These are phyloP conservation scores for Hypoxylon crocopeplum DNA, from an alignment of 495 filamentous ascomycete species.

Conservation along the genomic window DNA sequence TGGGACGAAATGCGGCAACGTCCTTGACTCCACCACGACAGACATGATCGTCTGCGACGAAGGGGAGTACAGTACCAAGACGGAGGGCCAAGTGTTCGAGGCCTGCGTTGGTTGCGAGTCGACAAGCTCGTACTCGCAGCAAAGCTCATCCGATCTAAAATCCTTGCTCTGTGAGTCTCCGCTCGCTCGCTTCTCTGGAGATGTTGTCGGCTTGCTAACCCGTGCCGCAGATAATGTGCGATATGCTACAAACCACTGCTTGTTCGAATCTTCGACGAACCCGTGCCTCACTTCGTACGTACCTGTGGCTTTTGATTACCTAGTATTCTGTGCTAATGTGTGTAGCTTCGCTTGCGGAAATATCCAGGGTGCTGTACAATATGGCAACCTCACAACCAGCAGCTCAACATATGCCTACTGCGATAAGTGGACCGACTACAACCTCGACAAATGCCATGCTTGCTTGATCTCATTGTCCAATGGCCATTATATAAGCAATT, in stretches of 20 bases:
- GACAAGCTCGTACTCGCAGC: conserved; percentile 43
- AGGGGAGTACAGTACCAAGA: conserved; percentile 28
- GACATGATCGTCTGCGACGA: conserved; percentile 51
- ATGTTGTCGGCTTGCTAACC: conserved; percentile 2
- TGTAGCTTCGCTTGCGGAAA: conserved; percentile 50
- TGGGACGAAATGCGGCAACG: conserved; percentile 52
- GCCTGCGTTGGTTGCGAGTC: conserved; percentile 52
- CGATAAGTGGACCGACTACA: conserved; percentile 42
- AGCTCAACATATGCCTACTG: conserved; percentile 51
- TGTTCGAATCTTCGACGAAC: conserved; percentile 41
- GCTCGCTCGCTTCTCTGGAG: neutral
- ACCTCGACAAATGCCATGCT: conserved; percentile 42
- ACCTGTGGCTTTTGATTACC: neutral
- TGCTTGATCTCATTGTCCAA: conserved; percentile 41
- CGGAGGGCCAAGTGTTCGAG: conserved; percentile 47
- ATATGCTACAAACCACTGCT: conserved; percentile 47
- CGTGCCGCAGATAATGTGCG: conserved; percentile 52
- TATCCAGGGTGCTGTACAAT: conserved; percentile 44
- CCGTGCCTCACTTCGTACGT: conserved; percentile 53
- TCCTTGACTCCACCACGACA: conserved; percentile 42
- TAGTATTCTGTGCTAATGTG: conserved; percentile 11
- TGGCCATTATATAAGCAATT: conserved; percentile 49
- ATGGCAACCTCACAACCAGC: conserved; percentile 44
- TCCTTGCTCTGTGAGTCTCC: conserved; percentile 49
- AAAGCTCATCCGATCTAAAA: conserved; percentile 45